A percentile compares a stretch with the other conserved stretches of the same genome.
Conservation (phyloP, 768 basidiomycete species). For the Fistulinella prunicolor region DNA sequence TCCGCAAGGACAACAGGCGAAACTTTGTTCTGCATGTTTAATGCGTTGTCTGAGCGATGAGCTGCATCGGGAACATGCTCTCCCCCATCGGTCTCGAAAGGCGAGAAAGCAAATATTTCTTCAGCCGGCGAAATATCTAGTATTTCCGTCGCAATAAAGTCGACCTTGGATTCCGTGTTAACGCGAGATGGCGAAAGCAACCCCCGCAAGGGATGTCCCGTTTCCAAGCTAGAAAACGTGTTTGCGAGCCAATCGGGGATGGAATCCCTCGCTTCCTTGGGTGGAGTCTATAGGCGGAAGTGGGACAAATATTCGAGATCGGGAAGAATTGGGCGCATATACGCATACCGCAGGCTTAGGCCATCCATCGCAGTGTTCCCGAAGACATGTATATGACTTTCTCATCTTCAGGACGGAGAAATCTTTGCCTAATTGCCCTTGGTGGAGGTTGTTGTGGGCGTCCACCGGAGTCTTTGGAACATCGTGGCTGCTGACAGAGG, state of each 20-base stretch:
- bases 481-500: slow-evolving; percentile 42
- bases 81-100: slow-evolving; percentile 18
- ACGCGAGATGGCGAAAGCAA: slow-evolving; percentile 26
- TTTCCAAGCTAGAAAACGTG: slow-evolving; percentile 47
- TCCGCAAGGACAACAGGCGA: slow-evolving; percentile 1
- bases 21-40: background rate
- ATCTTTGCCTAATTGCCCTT: slow-evolving; percentile 35
- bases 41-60: background rate
- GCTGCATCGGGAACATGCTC: background rate
- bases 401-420: slow-evolving; percentile 47
- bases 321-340: slow-evolving; percentile 24
- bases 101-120: slow-evolving; percentile 29
- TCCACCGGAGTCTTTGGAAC: slow-evolving; percentile 42
- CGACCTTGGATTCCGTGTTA: slow-evolving; percentile 1
- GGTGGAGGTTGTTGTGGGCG: slow-evolving; percentile 35
- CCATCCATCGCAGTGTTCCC: slow-evolving; percentile 7
- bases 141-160: slow-evolving; percentile 2
- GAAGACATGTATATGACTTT: background rate
- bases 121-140: slow-evolving; percentile 12
- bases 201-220: slow-evolving; percentile 34
- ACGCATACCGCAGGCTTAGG: slow-evolving; percentile 25
- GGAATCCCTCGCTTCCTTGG: slow-evolving; percentile 22
- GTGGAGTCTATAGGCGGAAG: slow-evolving; percentile 17
- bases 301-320: slow-evolving; percentile 11
- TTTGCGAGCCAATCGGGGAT: slow-evolving; percentile 57